A percentile compares a stretch with the other conserved stretches of the same genome.
phyloP scores from a whole-genome alignment of 2,329 filamentous ascomycete species.

The Penicillium hordei region DNA sequence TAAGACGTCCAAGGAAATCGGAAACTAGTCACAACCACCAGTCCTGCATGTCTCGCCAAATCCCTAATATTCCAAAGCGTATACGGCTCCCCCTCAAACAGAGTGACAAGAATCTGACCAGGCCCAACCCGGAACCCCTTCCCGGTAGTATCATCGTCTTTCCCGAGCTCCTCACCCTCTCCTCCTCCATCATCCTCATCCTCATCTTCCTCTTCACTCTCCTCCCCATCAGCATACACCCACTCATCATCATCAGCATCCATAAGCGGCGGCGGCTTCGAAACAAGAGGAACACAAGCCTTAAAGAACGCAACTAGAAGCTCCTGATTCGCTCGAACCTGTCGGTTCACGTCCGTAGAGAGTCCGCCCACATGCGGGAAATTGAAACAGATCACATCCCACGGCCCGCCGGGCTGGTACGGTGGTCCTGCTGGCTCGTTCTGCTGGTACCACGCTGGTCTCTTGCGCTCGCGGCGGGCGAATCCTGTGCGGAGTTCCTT shows the following conservation, averaged over 20 bases:
- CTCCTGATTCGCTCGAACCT: slow-evolving; percentile 85
- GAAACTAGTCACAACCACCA: slow-evolving; percentile 49
- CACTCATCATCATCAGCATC: slow-evolving; percentile 25
- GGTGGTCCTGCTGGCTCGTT: slow-evolving; percentile 6
- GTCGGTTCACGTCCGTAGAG: slow-evolving; percentile 87
- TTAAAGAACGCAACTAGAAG: slow-evolving; percentile 52
- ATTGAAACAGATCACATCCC: slow-evolving; percentile 87
- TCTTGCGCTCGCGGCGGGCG: slow-evolving; percentile 31
- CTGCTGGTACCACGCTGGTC: slow-evolving; percentile 30
- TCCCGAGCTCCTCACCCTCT: slow-evolving; percentile 11
- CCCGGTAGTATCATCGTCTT: slow-evolving; percentile 18
- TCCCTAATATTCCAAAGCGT: slow-evolving; percentile 93
- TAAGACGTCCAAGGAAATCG: slow-evolving; percentile 50
- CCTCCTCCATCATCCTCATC: slow-evolving; percentile 16
- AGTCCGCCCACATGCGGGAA: slow-evolving; percentile 95
- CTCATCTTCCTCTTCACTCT: slow-evolving; percentile 19
- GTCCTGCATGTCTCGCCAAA: slow-evolving; percentile 68
- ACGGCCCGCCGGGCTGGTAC: slow-evolving; percentile 43
- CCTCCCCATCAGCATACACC: slow-evolving; percentile 26
- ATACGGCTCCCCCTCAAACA: slow-evolving; percentile 94
- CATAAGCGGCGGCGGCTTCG: slow-evolving; percentile 25
- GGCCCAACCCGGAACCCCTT: slow-evolving; percentile 30
- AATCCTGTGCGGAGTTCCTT: slow-evolving; percentile 48
- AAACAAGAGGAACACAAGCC: slow-evolving; percentile 43
- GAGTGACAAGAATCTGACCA: slow-evolving; percentile 71